phyloP scores from a whole-genome alignment of 306 rosid genomes.

The Hylodesmum podocarpum region DNA sequence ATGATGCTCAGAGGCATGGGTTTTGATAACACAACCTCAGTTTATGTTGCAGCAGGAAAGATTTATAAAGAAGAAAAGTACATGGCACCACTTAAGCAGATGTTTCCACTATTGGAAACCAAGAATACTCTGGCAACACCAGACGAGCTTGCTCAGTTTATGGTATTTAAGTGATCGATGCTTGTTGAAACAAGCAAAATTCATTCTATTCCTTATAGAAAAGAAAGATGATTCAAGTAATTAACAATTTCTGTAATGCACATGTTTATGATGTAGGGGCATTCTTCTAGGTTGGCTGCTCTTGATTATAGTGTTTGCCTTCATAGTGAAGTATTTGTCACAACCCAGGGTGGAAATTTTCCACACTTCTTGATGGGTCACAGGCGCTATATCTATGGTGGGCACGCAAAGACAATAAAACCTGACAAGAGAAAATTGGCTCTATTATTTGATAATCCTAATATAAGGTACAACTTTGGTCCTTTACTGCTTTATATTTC shows the following conservation, averaged over 20 bases:
- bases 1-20: constrained; percentile 99
- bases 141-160: constrained; percentile 83
- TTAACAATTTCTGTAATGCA: constrained; percentile 15
- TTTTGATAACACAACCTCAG: constrained; percentile 79
- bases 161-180: constrained; percentile 51
- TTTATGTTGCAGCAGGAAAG: constrained; percentile 90
- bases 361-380: constrained; percentile 99
- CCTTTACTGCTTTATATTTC: constrained; percentile 1
- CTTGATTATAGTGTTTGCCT: constrained; percentile 97
- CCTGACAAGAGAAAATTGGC: constrained; percentile 94
- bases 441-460: constrained; percentile 65
- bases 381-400: constrained; percentile 76
- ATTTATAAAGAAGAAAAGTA: constrained; percentile 80
- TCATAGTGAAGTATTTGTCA: constrained; percentile 91
- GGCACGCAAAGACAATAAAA: constrained; percentile 91
- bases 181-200: constrained; percentile 8
- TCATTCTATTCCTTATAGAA: constrained; percentile 28
- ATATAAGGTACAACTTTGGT: constrained; percentile 59
- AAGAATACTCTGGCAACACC: constrained; percentile 75
- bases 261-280: constrained; percentile 73
- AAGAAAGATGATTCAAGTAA: constrained; percentile 7
- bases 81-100: constrained; percentile 93
- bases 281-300: constrained; percentile 93
- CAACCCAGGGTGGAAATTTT: constrained; percentile 97
- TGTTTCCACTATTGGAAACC: constrained; percentile 90